A percentile compares a stretch with the other conserved stretches of the same genome.
Conservation (phyloP, 2,329 filamentous ascomycete genomes). For the Raffaelea deltoideospora region DNA sequence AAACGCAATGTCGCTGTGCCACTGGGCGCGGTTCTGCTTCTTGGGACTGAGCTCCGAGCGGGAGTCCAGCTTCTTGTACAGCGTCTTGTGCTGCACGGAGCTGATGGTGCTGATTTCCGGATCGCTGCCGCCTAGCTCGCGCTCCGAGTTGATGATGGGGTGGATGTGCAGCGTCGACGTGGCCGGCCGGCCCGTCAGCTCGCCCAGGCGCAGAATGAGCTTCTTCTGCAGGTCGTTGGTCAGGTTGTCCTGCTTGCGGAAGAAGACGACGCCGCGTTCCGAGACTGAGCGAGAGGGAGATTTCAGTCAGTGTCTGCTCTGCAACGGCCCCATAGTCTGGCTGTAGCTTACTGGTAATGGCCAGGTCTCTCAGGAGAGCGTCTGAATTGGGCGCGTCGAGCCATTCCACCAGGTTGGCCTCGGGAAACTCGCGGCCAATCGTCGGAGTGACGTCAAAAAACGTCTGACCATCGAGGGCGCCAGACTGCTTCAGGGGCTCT, state of each 20-base stretch:
- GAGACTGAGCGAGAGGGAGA: slow-evolving; percentile 28
- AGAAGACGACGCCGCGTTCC: slow-evolving; percentile 48
- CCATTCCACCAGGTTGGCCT: slow-evolving; percentile 42
- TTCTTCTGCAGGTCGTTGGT: slow-evolving; percentile 44
- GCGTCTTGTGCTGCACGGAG: slow-evolving; percentile 29
- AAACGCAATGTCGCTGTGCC: slow-evolving; percentile 31
- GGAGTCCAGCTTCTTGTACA: slow-evolving; percentile 13
- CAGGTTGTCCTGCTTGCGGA: slow-evolving; percentile 42
- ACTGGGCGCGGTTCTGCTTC: slow-evolving; percentile 12
- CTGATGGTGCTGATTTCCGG: slow-evolving; percentile 45
- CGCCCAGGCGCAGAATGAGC: slow-evolving; percentile 41
- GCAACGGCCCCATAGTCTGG: too few relatives aligned
- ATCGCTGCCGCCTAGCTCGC: slow-evolving; percentile 36
- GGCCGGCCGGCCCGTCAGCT: slow-evolving; percentile 41
- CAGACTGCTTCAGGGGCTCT: slow-evolving; percentile 31
- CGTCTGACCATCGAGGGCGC: slow-evolving; percentile 34
- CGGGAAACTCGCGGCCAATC: slow-evolving; percentile 47
- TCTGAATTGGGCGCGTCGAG: slow-evolving; percentile 47
- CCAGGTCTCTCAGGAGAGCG: slow-evolving; percentile 48
- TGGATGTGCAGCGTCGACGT: slow-evolving; percentile 46
- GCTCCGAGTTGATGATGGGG: slow-evolving; percentile 37
- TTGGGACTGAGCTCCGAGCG: slow-evolving; percentile 16
- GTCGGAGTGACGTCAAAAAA: slow-evolving; percentile 44
- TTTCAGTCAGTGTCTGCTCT: not conserved
- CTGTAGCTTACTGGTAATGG: slow-evolving; percentile 49